Base-by-base conservation (phyloP, 2,329 filamentous ascomycete genomes). In the Cadophora gregata region DNA sequence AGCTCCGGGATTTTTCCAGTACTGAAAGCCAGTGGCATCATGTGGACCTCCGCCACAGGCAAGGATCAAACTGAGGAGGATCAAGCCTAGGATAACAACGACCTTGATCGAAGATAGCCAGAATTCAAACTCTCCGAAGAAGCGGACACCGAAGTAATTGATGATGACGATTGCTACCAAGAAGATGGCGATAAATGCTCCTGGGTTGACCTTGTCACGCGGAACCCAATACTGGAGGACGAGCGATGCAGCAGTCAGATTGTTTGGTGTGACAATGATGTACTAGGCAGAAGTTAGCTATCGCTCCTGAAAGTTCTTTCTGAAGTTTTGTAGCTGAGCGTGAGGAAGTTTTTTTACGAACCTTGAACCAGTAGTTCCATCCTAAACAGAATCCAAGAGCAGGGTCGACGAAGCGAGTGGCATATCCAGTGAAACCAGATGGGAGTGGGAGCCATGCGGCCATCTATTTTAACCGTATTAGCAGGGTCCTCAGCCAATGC, bases 201-300 rank as follows among this genome's bases (percentile, higher is more conserved):
- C 92, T 0, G 92, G 89, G 75, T 95, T 95, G 68, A 95, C 83
- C 27, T 81, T 66, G 0, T 91, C 85, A 31, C 82, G 69, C 10
- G 82, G 77, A 8, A 91, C 80, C 93, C 93, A 96, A 74, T 88
- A 93, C 72, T 91, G 88, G 65, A 96, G 90, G 64, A 95, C 90
- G 38, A 96, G 80, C 5, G 91, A 88, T 19, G 86, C 87, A 48
- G 93, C 93, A 1, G 92, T 96, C 38, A 96, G 81, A 77, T 96
- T 92, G 76, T 96, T 96, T 0, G 93, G 92, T 0, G 91, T 93
- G 62, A 91, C 86, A 74, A 96, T 94, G 76, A 96, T 92, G 78
- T 96, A 96, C 79, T 73, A 19, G 16, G 3, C 7, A 27, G 14
- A 27, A 6, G 47, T 65, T 45, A 65, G 63, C 42, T 19, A 36